Evolutionary conservation across 140 eudicot species (phyloP), one percentile per base, ranked within the genome.

Genomic region (Anethum foeniculum): DNA sequence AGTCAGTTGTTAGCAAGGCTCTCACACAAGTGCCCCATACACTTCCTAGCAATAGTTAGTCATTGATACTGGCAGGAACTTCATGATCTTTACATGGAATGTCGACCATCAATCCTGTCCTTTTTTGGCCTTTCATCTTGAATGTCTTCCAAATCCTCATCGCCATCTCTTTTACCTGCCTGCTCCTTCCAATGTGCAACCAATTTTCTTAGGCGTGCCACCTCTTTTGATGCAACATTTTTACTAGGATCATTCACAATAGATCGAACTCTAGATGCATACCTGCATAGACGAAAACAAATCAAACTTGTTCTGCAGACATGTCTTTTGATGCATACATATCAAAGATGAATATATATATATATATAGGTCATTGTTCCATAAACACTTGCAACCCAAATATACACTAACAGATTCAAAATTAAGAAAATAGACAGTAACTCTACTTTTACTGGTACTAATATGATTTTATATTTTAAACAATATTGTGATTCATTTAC

Each of bases 241-340:
- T 91, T 93, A 84, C 94, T 96, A 0, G 99, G 99, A 80, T 96
- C 99, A 80, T 96, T 96, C 38, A 96, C 94, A 67, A 96, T 91
- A 5, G 99, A 90, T 0, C 99, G 91, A 69, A 96, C 99, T 83
- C 99, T 91, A 1, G 99, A 93, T 25, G 99, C 99, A 80, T 96
- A 96, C 73, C 99, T 94, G 60, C 10, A 19, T 43, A 60, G 19
- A 23, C 56, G 64, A 25, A 23, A 80, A 56, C 36, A 19, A 74
- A 18, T n/a, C 2, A 14, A 44, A 5, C 25, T 14, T 10, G 14
- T 75, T n/a, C 21, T 9, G 30, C 44, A 67, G 47, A 65, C 41
- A 6, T 77, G 82, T 58, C 64, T 65, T 71, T 19, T 39, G 11
- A n/a, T 23, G n/a, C 8, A 27, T 4, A 38, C 15, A 48, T 27